A percentile compares a stretch with the other conserved stretches of the same genome.
phyloP scores from a whole-genome alignment of 1,139 yeast genomes.

The Tardiomyces digboiensis region DNA sequence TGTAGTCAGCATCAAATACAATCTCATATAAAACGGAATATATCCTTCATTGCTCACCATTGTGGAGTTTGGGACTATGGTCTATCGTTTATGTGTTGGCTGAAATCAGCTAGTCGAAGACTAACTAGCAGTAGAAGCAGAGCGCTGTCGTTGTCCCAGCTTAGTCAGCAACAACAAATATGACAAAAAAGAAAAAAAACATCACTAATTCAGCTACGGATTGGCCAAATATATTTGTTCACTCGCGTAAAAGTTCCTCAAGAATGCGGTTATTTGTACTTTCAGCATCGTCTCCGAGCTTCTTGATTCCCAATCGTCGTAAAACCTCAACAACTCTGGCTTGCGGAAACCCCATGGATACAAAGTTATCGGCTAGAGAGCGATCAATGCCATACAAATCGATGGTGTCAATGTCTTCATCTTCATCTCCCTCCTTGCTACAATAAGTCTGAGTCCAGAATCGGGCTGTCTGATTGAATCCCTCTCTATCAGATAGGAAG shows the following conservation, averaged over 20 bases:
- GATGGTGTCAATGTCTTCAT: conserved; percentile 12
- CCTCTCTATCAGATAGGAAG: conserved; percentile 57
- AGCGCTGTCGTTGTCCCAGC: too few relatives aligned
- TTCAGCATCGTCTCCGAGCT: conserved; percentile 35
- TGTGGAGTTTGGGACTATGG: background rate
- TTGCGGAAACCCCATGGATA: conserved; percentile 81
- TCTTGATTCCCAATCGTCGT: conserved; percentile 63
- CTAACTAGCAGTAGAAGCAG: too few relatives aligned
- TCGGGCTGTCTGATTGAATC: conserved; percentile 71
- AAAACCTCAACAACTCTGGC: conserved; percentile 63
- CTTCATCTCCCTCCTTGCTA: conserved; percentile 1
- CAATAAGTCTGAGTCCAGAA: conserved; percentile 85
- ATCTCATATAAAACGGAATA: too few relatives aligned
- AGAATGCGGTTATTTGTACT: conserved; percentile 62
- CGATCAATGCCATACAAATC: conserved; percentile 62
- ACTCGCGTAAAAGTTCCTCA: conserved; percentile 57
- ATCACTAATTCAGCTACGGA: too few relatives aligned
- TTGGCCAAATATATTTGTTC: too few relatives aligned
- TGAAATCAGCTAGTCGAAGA: too few relatives aligned
- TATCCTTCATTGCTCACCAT: background rate
- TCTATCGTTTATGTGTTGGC: background rate
- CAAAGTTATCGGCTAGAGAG: conserved; percentile 59
- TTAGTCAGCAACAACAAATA: conserved; percentile 1
- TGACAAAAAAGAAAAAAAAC: background rate
- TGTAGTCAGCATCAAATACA: background rate